Evolutionary conservation across 345 rosid species (phyloP).

Genomic region (Pugionium dolabratum): DNA sequence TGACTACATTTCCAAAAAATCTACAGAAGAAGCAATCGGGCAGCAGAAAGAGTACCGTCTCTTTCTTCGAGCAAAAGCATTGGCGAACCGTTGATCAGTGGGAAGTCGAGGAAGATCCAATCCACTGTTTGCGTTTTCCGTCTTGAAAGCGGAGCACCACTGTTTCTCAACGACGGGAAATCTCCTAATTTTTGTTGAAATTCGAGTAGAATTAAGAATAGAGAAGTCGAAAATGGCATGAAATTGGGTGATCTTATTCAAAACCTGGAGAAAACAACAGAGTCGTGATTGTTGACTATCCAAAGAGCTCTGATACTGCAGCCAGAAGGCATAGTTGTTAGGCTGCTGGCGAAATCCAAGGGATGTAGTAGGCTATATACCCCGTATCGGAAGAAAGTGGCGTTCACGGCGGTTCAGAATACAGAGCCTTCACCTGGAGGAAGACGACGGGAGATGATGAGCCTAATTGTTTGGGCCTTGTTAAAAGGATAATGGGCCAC

Average conservation of each 20-base stretch:
- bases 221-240: not conserved
- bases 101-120: slow-evolving; percentile 57
- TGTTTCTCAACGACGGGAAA: slow-evolving; percentile 85
- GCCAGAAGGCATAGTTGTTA: slow-evolving; percentile 50
- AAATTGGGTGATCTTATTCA: slow-evolving; percentile 1
- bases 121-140: slow-evolving; percentile 41
- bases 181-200: slow-evolving; percentile 47
- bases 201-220: not conserved
- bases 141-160: slow-evolving; percentile 67
- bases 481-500: not conserved
- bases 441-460: not conserved
- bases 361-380: not conserved
- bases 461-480: not conserved
- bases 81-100: slow-evolving; percentile 64
- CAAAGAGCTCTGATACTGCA: slow-evolving; percentile 90
- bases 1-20: not conserved
- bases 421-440: not conserved
- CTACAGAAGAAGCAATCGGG: not conserved
- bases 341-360: slow-evolving; percentile 9
- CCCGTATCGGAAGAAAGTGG: too few species aligned
- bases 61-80: slow-evolving; percentile 62
- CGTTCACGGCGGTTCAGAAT: not conserved
- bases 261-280: slow-evolving; percentile 86
- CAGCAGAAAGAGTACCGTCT: slow-evolving; percentile 44
- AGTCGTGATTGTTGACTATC: slow-evolving; percentile 73